Base-by-base conservation (phyloP, 2,329 filamentous ascomycete species). In the Phialophora macrospora region DNA sequence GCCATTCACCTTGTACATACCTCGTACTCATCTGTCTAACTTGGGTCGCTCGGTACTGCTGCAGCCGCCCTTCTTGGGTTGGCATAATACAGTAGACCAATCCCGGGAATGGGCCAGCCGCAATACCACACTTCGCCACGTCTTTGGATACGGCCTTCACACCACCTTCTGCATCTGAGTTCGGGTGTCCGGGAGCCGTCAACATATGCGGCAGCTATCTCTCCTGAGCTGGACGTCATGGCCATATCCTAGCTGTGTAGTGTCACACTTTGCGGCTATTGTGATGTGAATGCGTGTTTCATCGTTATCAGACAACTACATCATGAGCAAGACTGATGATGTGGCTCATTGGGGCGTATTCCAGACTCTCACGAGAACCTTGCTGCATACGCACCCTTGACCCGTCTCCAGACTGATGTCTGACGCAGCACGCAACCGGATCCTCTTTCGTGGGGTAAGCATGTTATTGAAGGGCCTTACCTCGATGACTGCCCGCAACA, bases 101-200 rank as follows among this genome's bases (percentile, higher is more conserved):
- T 24, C 11, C 11, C 22, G 48, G 20, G 3, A 12, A 12, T 51
- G 48, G 3, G 7, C 26, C 48, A 22, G 20, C 22, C 20, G 11
- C 48, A 22, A 9, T 17, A 28, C 28, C 52, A 55, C 52, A 28
- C 28, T 34, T 55, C 52, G 52, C 52, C 52, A 30, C 52, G 28
- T 11, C 28, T 17, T 6, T 8, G 14, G 14, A 11, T 52, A 30
- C 28, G 28, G 28, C 28, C 55, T 57, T 57, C 32, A 44, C 55
- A 57, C 55, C 55, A 57, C 55, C 55, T 57, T n/a, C 34, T 24
- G 4, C 30, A 46, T 8, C n/a, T 5, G 52, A 55, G 17, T 34
- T 32, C 52, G 28, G 11, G n/a, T 55, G 52, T 28, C 52, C 30
- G 52, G 28, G 1, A 9, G 51, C 9, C 22, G 14, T 32, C 51